A percentile compares a stretch with the other conserved stretches of the same genome.
phyloP scores from a whole-genome alignment of 2,329 filamentous ascomycete species.

The Scytalidium sp. region DNA sequence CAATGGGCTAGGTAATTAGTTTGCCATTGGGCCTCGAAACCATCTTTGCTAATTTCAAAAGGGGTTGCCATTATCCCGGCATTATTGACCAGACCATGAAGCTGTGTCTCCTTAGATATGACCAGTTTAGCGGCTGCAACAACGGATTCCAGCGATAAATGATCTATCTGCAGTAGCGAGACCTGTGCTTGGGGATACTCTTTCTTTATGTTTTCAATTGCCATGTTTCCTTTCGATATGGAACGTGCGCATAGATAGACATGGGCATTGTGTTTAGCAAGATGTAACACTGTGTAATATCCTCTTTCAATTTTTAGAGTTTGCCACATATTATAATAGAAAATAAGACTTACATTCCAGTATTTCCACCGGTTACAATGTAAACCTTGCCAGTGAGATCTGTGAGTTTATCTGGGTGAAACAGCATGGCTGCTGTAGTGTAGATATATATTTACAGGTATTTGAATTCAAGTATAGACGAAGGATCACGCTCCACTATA shows the following conservation, averaged over 20 bases:
- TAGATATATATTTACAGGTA: not conserved
- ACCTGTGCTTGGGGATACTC: conserved; percentile 46
- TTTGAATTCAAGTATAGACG: too few species aligned
- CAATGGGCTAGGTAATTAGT: conserved; percentile 33
- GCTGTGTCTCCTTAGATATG: conserved; percentile 22
- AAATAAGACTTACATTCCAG: conserved; percentile 20
- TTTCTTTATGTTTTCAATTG: conserved; percentile 31
- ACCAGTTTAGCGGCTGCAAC: conserved; percentile 26
- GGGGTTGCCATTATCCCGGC: conserved; percentile 41
- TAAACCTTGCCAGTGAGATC: conserved; percentile 34
- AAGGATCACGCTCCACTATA: too few species aligned
- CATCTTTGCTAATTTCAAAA: conserved; percentile 26
- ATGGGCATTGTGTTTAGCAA: conserved; percentile 45
- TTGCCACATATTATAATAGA: not conserved
- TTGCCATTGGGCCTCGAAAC: conserved; percentile 31
- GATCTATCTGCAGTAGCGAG: conserved; percentile 16
- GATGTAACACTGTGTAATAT: conserved; percentile 41
- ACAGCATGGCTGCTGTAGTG: conserved; percentile 3
- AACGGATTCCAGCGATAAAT: conserved; percentile 22
- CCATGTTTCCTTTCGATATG: conserved; percentile 28
- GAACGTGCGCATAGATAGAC: conserved; percentile 48
- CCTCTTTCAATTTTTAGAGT: conserved; percentile 25
- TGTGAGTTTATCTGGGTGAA: conserved; percentile 25
- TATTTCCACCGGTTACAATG: conserved; percentile 38
- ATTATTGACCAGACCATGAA: conserved; percentile 43